phyloP scores from a whole-genome alignment of 2,329 filamentous ascomycete genomes.

The Fusarium sp. region DNA sequence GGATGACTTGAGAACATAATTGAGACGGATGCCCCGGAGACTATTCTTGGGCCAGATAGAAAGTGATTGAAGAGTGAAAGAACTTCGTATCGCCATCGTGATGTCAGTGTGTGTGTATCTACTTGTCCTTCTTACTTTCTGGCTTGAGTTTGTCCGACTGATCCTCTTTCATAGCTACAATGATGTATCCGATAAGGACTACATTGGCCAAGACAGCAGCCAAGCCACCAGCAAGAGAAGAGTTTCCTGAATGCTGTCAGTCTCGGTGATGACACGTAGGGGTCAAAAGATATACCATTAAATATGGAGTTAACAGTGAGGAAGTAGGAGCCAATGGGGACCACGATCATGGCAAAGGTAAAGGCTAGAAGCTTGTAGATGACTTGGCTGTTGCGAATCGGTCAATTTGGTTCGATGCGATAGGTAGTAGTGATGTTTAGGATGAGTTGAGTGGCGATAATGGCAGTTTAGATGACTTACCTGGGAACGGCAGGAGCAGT shows the following conservation, averaged over 20 bases:
- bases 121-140: conserved; percentile 65
- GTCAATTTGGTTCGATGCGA: conserved; percentile 9
- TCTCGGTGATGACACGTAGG: conserved; percentile 5
- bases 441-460: conserved; percentile 12
- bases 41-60: background rate
- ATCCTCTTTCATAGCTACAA: conserved; percentile 93
- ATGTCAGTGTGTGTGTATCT: conserved; percentile 9
- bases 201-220: conserved; percentile 93
- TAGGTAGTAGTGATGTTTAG: background rate
- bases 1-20: conserved; percentile 39
- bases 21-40: conserved; percentile 21
- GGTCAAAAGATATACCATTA: conserved; percentile 66
- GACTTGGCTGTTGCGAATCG: conserved; percentile 70
- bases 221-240: conserved; percentile 85
- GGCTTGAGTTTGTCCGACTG: conserved; percentile 57
- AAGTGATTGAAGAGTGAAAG: background rate
- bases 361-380: conserved; percentile 92
- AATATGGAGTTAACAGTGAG: conserved; percentile 81
- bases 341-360: conserved; percentile 88
- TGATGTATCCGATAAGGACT: conserved; percentile 88
- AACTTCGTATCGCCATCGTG: background rate
- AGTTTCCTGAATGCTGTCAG: conserved; percentile 73
- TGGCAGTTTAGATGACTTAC: conserved; percentile 63
- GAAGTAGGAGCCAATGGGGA: conserved; percentile 92
- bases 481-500: conserved; percentile 85